Evolutionary conservation across 2,329 filamentous ascomycete species (phyloP).

Genomic region (Colletotrichum siamense): DNA sequence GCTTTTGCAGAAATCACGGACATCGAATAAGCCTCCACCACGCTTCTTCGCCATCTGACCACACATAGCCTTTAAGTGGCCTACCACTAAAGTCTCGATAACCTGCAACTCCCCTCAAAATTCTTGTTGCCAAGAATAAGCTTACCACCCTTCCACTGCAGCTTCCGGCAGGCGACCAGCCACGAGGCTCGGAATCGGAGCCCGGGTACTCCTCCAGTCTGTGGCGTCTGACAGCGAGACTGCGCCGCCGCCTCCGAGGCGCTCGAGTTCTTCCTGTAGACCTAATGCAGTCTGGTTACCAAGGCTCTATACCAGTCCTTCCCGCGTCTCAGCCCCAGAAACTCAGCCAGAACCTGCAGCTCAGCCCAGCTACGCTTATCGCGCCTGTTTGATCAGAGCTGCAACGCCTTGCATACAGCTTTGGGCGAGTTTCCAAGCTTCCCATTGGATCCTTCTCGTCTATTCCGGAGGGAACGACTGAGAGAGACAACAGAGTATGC

Average conservation of each 20-base stretch:
- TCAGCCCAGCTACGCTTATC: background rate
- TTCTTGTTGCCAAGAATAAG: slow-evolving; percentile 1
- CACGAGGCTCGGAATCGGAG: background rate
- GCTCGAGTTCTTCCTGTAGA: background rate
- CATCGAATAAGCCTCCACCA: background rate
- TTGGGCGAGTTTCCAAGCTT: background rate
- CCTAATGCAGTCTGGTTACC: background rate
- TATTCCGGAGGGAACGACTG: background rate
- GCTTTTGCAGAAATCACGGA: background rate
- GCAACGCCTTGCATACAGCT: background rate
- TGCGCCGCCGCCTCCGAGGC: slow-evolving; percentile 1
- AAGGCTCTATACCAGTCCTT: background rate
- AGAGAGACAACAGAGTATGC: background rate
- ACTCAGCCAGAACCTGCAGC: background rate
- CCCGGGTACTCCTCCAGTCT: background rate
- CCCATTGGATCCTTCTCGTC: background rate
- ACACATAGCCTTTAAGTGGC: background rate
- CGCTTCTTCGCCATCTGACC: background rate
- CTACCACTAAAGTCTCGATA: background rate
- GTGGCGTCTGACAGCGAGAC: slow-evolving; percentile 1
- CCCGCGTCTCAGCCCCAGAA: background rate
- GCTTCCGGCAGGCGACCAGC: background rate
- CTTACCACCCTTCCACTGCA: background rate
- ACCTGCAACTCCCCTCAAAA: background rate
- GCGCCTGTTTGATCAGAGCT: background rate